These are phyloP conservation scores for Balansia obtecta DNA, from an alignment of 2,329 filamentous ascomycete species.

Conservation along the genomic window DNA sequence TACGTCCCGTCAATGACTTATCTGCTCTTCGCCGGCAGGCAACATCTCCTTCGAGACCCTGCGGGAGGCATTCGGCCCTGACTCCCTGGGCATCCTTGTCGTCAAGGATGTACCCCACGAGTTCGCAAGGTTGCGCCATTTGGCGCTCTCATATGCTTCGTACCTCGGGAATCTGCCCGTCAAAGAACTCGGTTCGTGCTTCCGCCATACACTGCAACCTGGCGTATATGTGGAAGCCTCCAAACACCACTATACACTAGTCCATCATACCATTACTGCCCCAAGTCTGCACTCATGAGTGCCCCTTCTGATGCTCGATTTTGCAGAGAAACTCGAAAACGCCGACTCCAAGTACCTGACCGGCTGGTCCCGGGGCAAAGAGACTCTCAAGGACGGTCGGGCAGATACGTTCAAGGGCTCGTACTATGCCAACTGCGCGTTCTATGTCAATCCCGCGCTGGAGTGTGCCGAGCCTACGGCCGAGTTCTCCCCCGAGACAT, in stretches of 20 bases:
- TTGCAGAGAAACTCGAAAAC: constrained; percentile 43
- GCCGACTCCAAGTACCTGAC: constrained; percentile 50
- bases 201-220: neutral
- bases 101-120: constrained; percentile 69
- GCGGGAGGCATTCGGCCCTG: constrained; percentile 74
- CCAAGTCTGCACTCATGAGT: no score
- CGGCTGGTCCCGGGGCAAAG: constrained; percentile 73
- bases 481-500: constrained; percentile 46
- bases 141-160: constrained; percentile 73
- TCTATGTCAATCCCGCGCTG: constrained; percentile 53
- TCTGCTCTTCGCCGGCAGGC: constrained; percentile 28
- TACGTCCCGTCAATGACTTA: constrained; percentile 7
- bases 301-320: neutral
- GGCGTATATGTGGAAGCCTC: no score
- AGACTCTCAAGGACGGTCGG: constrained; percentile 65
- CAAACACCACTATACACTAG: no score
- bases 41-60: constrained; percentile 56
- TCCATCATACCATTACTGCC: no score
- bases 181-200: constrained; percentile 50
- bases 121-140: constrained; percentile 60
- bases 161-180: constrained; percentile 73
- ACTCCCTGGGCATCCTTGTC: constrained; percentile 85
- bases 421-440: constrained; percentile 75
- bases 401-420: constrained; percentile 73
- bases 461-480: constrained; percentile 48